Percentiles rank a stretch among this genome's conserved stretches.
Evolutionary conservation across 2,329 filamentous ascomycete genomes (phyloP).

Genomic region (Talaromyces sp.): DNA sequence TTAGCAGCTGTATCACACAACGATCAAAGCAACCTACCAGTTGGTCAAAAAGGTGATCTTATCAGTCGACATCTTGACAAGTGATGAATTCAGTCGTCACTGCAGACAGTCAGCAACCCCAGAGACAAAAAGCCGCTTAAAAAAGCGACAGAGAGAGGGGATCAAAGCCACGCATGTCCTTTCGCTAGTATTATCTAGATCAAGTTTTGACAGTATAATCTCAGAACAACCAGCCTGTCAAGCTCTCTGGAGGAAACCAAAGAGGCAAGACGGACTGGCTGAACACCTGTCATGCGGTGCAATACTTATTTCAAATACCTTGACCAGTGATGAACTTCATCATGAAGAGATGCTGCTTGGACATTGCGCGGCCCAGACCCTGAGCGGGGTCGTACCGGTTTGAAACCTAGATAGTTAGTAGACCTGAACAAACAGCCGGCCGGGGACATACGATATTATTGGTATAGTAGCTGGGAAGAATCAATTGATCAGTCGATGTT

Average conservation of each 20-base stretch:
- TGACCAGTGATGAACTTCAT: slow-evolving; percentile 31
- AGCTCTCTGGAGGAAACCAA: neutral
- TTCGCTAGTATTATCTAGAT: slow-evolving; percentile 85
- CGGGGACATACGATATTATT: neutral
- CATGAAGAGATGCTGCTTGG: slow-evolving; percentile 4
- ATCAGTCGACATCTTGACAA: slow-evolving; percentile 66
- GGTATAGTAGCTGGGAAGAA: neutral
- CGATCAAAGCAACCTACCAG: slow-evolving; percentile 52
- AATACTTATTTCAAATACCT: slow-evolving; percentile 40
- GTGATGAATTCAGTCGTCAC: slow-evolving; percentile 29
- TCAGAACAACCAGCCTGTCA: slow-evolving; percentile 50
- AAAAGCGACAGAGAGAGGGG: slow-evolving; percentile 25
- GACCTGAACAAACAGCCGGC: neutral
- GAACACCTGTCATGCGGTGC: slow-evolving; percentile 43
- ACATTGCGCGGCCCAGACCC: slow-evolving; percentile 10
- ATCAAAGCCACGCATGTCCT: slow-evolving; percentile 71
- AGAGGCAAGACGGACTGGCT: slow-evolving; percentile 14
- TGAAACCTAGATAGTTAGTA: slow-evolving; percentile 1
- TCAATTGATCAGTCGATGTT: too few species aligned
- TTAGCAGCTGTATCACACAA: neutral
- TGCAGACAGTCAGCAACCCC: slow-evolving; percentile 10
- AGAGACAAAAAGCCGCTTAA: neutral
- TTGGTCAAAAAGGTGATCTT: slow-evolving; percentile 83
- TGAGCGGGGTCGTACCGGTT: slow-evolving; percentile 10
- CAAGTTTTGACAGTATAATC: slow-evolving; percentile 78